These are phyloP conservation scores for Diversispora eburnea DNA, from an alignment of 192 early-diverging fungal species.

Conservation along the genomic window DNA sequence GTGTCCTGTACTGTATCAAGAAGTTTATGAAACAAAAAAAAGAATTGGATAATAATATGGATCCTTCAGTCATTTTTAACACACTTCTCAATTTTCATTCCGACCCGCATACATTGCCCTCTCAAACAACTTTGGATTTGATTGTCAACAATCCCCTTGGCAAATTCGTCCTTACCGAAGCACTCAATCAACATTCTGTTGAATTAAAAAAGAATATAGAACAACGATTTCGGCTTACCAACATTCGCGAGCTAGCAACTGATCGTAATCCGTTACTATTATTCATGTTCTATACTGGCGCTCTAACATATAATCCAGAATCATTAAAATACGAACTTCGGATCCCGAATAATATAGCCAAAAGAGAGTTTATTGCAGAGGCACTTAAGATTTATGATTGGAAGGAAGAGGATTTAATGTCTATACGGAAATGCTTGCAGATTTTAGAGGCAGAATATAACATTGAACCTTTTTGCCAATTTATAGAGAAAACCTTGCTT, in stretches of 20 bases:
- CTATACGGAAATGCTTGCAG: background rate
- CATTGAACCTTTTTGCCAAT: background rate
- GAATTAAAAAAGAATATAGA: conserved; percentile 1
- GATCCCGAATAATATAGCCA: background rate
- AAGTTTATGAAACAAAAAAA: too few species aligned
- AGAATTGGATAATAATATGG: background rate
- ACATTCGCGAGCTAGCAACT: conserved; percentile 17
- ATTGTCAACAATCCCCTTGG: conserved; percentile 19
- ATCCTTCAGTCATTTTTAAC: conserved; percentile 4
- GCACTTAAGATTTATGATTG: background rate
- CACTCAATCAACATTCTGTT: background rate
- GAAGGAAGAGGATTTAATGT: background rate
- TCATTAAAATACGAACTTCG: background rate
- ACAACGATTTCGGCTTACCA: too few species aligned
- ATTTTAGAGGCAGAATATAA: background rate
- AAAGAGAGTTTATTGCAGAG: background rate
- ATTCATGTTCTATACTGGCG: conserved; percentile 21
- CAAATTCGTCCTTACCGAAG: conserved; percentile 12
- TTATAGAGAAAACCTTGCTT: too few species aligned
- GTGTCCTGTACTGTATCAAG: too few species aligned
- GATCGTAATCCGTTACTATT: conserved; percentile 6
- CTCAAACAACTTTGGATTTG: conserved; percentile 13
- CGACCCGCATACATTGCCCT: conserved; percentile 18
- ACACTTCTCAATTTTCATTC: background rate
- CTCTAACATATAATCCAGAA: conserved; percentile 7